Conservation (phyloP, 78 protist species). For the Dictyostelium citrinum region DNA sequence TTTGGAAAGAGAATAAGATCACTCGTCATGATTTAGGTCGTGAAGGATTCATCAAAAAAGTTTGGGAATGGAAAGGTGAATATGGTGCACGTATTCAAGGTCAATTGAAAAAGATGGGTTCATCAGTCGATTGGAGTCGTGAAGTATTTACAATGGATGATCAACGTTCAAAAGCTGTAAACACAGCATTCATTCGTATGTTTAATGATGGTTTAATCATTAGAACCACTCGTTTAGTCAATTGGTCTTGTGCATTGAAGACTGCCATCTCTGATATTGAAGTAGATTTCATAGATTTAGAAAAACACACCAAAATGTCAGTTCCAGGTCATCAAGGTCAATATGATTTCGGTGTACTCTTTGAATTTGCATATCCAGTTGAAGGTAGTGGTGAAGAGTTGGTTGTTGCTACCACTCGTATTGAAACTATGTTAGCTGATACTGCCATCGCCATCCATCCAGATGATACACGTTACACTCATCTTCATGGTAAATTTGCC, state of each 20-base stretch:
- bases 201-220: conserved; percentile 88
- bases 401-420: conserved; percentile 99
- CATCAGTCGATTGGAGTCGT: conserved; percentile 98
- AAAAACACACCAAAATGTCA: conserved; percentile 37
- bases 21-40: conserved; percentile 96
- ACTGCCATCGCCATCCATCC: conserved; percentile 99
- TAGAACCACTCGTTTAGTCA: conserved; percentile 93
- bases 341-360: conserved; percentile 89
- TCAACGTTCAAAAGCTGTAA: conserved; percentile 80
- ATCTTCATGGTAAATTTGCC: conserved; percentile 89
- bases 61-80: conserved; percentile 97
- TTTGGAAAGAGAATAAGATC: conserved; percentile 49
- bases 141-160: conserved; percentile 98
- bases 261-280: conserved; percentile 99
- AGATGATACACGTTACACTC: conserved; percentile 92
- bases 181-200: conserved; percentile 94
- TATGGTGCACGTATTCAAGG: conserved; percentile 90
- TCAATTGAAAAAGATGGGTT: conserved; percentile 94
- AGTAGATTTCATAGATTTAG: conserved; percentile 89
- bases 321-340: conserved; percentile 90
- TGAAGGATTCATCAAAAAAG: conserved; percentile 93
- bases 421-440: conserved; percentile 99
- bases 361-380: conserved; percentile 92
- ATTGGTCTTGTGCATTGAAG: conserved; percentile 98
- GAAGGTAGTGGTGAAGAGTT: conserved; percentile 89